Conservation (phyloP, 345 rosid species). For the Cochlearia excelsa region DNA sequence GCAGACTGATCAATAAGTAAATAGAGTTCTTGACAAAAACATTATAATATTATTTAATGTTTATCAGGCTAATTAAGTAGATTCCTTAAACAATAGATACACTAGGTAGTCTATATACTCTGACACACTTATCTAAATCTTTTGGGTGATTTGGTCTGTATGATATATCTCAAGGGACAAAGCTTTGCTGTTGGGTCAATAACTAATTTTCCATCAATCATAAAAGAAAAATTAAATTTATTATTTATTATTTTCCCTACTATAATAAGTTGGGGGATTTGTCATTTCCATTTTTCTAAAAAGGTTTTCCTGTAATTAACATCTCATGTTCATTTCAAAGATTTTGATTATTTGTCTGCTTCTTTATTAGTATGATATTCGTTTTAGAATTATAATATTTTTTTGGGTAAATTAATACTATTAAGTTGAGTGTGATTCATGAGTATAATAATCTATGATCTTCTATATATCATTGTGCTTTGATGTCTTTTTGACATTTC, state of each 20-base stretch:
- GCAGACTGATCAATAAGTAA: conserved; percentile 18
- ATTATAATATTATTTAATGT: not conserved
- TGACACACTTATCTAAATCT: conserved; percentile 19
- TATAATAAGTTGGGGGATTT: conserved; percentile 23
- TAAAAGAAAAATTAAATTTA: not conserved
- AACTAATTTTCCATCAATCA: conserved; percentile 26
- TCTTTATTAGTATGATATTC: too few relatives aligned
- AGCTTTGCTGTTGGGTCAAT: conserved; percentile 27
- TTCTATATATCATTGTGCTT: too few relatives aligned
- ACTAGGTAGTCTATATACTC: conserved; percentile 30
- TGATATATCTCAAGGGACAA: conserved; percentile 1
- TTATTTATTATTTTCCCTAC: conserved; percentile 8
- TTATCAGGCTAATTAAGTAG: conserved; percentile 12
- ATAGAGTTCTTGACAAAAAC: conserved; percentile 18
- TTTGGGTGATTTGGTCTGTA: conserved; percentile 1
- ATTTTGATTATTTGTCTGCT: too few relatives aligned
- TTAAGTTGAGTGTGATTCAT: too few relatives aligned
- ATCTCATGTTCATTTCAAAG: conserved; percentile 4
- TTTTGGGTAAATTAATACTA: too few relatives aligned
- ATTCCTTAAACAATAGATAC: conserved; percentile 28
- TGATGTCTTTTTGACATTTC: too few relatives aligned
- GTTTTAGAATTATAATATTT: too few relatives aligned
- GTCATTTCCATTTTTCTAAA: conserved; percentile 27
- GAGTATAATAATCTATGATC: too few relatives aligned
- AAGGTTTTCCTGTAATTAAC: conserved; percentile 14